Base-by-base conservation (phyloP, 805 yeast genomes). In the Ogataea degrootiae region DNA sequence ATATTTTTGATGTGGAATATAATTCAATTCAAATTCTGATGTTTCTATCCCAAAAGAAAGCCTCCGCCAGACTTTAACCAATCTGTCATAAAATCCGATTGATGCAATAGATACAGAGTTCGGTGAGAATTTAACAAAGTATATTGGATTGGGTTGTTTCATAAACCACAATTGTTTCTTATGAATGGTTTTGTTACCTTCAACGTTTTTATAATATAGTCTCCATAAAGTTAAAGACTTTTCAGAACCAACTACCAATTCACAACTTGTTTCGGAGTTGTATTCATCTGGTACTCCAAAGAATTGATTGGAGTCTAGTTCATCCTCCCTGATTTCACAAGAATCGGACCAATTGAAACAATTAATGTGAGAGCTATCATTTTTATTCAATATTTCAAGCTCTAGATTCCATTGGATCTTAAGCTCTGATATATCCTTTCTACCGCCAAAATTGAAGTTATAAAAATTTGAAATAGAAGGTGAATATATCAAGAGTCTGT, bases 61-160 rank as follows among this genome's bases (percentile, higher is more conserved):
- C 43, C 97, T 70, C 45, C 82, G 74, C 96, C 96, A 91, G 2
- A 88, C 71, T 59, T 87, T 88, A 29, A 87, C 81, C 14, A 85
- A 69, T 34, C 72, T 71, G 61, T 88, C 96, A 60, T 75, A 78
- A 37, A 69, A 70, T 0, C 86, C 82, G 36, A 77, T 73, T 42
- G 84, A 75, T 8, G 90, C 85, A 19, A 90, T 79, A 39, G 82
- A 71, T 44, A 76, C 75, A 0, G 89, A 79, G 53, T 86, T 85
- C n/a, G 78, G 80, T 0, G 96, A 79, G 22, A 87, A 76, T 31
- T 72, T 69, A 5, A 82, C 76, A 42, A 69, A 56, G 51, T 75
- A 76, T 1, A 84, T 81, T 0, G 91, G 85, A 29, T 72, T 72
- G 0, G 92, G 80, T 53, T 85, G 87, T 1, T 57, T 53, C 54